phyloP scores from a whole-genome alignment of 768 basidiomycete genomes.

The Lactarius tabidus region DNA sequence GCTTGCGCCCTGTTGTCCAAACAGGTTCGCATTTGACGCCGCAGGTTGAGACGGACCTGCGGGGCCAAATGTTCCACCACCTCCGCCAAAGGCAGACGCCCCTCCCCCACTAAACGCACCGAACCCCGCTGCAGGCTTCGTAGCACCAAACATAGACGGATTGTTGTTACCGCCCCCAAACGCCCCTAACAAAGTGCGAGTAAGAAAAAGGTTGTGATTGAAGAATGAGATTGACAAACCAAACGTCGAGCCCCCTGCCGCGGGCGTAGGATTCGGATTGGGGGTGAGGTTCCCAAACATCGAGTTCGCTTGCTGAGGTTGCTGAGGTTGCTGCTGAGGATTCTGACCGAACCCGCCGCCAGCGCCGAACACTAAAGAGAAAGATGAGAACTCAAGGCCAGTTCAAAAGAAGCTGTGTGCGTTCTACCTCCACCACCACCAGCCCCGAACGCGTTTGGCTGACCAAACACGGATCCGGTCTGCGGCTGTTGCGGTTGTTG shows the following conservation, averaged over 20 bases:
- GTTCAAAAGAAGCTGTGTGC: conserved; percentile 16
- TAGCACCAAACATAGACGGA: conserved; percentile 52
- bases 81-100: conserved; percentile 48
- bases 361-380: conserved; percentile 33
- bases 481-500: conserved; percentile 44
- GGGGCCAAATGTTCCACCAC: conserved; percentile 41
- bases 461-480: conserved; percentile 58
- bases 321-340: conserved; percentile 44
- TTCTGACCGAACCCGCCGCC: conserved; percentile 54
- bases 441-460: conserved; percentile 61
- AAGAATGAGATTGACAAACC: conserved; percentile 31
- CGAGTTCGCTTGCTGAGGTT: conserved; percentile 66
- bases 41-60: conserved; percentile 29
- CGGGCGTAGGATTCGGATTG: conserved; percentile 32
- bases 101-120: conserved; percentile 67
- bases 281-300: conserved; percentile 69
- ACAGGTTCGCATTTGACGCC: conserved; percentile 50
- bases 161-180: conserved; percentile 37
- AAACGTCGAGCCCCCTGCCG: conserved; percentile 35
- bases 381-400: conserved; percentile 15
- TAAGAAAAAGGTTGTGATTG: conserved; percentile 13
- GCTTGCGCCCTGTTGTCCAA: conserved; percentile 51
- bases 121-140: conserved; percentile 72
- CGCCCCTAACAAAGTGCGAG: conserved; percentile 31
- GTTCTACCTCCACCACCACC: conserved; percentile 46